phyloP scores from a whole-genome alignment of 2,329 filamentous ascomycete species.

The Aspergillus fijiensis region DNA sequence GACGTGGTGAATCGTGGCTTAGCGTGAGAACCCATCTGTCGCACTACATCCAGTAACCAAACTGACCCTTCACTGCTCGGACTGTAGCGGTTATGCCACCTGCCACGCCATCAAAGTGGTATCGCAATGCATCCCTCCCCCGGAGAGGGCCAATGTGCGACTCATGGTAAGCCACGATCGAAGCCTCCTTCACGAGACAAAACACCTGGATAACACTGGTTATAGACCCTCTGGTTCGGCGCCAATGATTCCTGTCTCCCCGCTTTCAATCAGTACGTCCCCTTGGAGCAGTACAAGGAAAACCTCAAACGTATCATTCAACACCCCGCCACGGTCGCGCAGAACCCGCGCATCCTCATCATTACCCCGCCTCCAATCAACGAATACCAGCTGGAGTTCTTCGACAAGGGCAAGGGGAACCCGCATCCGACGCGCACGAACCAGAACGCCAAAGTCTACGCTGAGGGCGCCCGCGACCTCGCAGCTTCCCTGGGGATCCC shows the following conservation, averaged over 20 bases:
- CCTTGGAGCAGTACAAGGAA: conserved; percentile 69
- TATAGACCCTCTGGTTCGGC: conserved; percentile 74
- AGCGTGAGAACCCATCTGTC: conserved; percentile 44
- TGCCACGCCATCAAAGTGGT: conserved; percentile 69
- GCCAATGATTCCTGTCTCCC: conserved; percentile 83
- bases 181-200: background rate
- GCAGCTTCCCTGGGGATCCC: conserved; percentile 57
- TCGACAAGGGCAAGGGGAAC: conserved; percentile 52
- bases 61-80: conserved; percentile 8
- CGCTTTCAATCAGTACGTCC: conserved; percentile 70
- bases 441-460: conserved; percentile 62
- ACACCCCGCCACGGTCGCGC: conserved; percentile 67
- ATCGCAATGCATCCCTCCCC: conserved; percentile 68
- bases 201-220: conserved; percentile 1
- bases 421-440: conserved; percentile 57
- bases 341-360: conserved; percentile 73
- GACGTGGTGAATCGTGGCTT: conserved; percentile 89
- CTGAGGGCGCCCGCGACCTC: conserved; percentile 63
- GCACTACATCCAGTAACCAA: conserved; percentile 5
- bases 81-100: conserved; percentile 72
- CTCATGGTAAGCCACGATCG: conserved; percentile 39
- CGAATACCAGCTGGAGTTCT: conserved; percentile 62
- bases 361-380: conserved; percentile 78
- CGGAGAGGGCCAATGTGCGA: conserved; percentile 50
- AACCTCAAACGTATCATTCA: conserved; percentile 72